phyloP scores from a whole-genome alignment of 2,329 filamentous ascomycete species.

The Beauveria asiatica region DNA sequence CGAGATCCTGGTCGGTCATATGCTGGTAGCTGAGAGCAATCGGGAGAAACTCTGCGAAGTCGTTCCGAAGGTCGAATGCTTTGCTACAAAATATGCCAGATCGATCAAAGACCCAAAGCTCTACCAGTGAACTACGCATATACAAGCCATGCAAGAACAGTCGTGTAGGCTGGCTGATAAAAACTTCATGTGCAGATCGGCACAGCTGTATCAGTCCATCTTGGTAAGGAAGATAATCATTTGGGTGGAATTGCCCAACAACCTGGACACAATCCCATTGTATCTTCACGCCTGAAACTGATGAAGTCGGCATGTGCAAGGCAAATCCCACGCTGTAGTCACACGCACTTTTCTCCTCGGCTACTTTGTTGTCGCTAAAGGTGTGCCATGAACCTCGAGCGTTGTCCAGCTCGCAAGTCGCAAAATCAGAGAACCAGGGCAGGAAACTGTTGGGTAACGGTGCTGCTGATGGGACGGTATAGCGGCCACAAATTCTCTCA shows the following conservation, averaged over 20 bases:
- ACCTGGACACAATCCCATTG: conserved; percentile 14
- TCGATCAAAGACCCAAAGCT: conserved; percentile 30
- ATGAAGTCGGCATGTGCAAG: conserved; percentile 9
- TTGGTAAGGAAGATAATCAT: conserved; percentile 10
- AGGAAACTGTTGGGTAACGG: conserved; percentile 14
- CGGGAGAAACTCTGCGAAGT: conserved; percentile 21
- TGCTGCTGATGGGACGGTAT: conserved; percentile 11
- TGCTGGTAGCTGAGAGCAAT: conserved; percentile 22
- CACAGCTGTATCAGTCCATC: conserved; percentile 14
- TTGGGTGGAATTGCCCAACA: conserved; percentile 13
- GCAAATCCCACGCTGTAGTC: neutral
- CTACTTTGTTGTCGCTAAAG: neutral
- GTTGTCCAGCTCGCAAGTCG: conserved; percentile 10
- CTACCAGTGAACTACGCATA: conserved; percentile 22
- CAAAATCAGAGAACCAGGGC: conserved; percentile 14
- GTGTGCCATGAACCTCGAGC: neutral
- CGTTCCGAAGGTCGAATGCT: conserved; percentile 21
- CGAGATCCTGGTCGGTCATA: conserved; percentile 23
- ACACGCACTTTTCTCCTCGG: neutral
- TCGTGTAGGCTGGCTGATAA: conserved; percentile 24
- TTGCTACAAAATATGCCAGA: conserved; percentile 26
- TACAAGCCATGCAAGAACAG: conserved; percentile 29
- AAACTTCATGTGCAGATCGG: conserved; percentile 19
- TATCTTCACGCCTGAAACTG: conserved; percentile 1
- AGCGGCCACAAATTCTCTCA: conserved; percentile 4